Percentiles rank a stretch among this genome's conserved stretches.
Conservation (phyloP, 768 basidiomycete genomes). For the Cyclocybe aegerita region DNA sequence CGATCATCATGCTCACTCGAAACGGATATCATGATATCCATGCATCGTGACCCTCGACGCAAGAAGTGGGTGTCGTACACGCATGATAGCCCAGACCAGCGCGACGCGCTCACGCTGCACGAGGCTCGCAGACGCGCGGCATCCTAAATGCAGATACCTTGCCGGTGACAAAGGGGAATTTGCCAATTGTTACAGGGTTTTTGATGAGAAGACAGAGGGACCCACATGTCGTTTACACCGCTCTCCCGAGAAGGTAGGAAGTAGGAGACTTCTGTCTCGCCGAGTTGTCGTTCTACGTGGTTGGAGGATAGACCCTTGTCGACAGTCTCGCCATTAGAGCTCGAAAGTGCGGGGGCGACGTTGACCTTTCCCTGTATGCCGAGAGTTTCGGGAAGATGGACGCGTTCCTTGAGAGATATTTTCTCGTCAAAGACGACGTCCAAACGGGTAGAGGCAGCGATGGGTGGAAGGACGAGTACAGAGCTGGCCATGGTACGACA, state of each 20-base stretch:
- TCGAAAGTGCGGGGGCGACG: no score
- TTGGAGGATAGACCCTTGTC: slow-evolving; percentile 4
- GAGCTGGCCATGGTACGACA: no score
- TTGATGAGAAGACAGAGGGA: slow-evolving; percentile 1
- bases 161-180: not conserved
- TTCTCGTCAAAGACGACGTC: no score
- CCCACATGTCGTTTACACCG: slow-evolving; percentile 88
- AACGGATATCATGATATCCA: slow-evolving; percentile 62
- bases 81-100: slow-evolving; percentile 70
- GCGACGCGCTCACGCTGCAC: slow-evolving; percentile 48
- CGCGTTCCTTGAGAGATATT: no score
- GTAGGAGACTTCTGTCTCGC: slow-evolving; percentile 78
- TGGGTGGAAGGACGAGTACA: no score
- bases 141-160: slow-evolving; percentile 82
- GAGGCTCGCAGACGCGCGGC: slow-evolving; percentile 45
- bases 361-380: no score
- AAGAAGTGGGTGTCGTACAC: slow-evolving; percentile 72
- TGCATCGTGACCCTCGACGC: slow-evolving; percentile 59
- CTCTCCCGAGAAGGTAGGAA: slow-evolving; percentile 75
- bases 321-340: no score
- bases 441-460: no score
- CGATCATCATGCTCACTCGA: slow-evolving; percentile 48
- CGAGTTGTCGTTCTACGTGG: slow-evolving; percentile 53
- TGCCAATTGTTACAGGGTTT: not conserved
- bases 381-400: no score